phyloP scores from a whole-genome alignment of 2,329 filamentous ascomycete species.

The Verticillium alfalfae region DNA sequence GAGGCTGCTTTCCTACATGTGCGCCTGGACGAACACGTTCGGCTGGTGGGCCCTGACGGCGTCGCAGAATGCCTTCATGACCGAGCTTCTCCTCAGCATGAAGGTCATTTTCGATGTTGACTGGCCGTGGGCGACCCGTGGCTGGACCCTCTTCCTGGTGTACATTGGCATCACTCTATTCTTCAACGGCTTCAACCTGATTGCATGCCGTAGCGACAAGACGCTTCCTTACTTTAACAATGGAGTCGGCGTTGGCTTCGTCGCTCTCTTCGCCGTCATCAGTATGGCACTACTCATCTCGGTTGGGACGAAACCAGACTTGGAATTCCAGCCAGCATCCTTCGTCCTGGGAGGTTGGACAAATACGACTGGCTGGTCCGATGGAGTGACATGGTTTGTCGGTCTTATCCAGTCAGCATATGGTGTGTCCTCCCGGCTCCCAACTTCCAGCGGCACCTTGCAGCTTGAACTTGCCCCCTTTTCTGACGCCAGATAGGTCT shows the following conservation, averaged over 20 bases:
- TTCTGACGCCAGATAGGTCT: conserved; percentile 43
- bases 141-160: conserved; percentile 50
- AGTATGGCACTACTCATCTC: conserved; percentile 21
- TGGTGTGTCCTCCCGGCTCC: background rate
- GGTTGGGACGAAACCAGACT: conserved; percentile 19
- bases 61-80: conserved; percentile 53
- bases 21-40: conserved; percentile 34
- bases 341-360: conserved; percentile 24
- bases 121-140: conserved; percentile 35
- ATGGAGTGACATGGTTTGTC: conserved; percentile 21
- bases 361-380: conserved; percentile 24
- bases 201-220: conserved; percentile 35
- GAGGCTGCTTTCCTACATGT: background rate
- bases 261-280: conserved; percentile 18
- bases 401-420: background rate
- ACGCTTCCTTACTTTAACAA: conserved; percentile 29
- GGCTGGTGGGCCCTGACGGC: conserved; percentile 40
- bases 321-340: conserved; percentile 24
- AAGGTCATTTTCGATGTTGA: conserved; percentile 45
- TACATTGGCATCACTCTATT: conserved; percentile 31
- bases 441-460: background rate
- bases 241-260: conserved; percentile 18
- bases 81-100: conserved; percentile 50
- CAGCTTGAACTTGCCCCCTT: conserved; percentile 29
- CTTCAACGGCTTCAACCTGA: conserved; percentile 24